Conservation (phyloP, 352 stramenopile species). For the Globisporangium okanoganense region DNA sequence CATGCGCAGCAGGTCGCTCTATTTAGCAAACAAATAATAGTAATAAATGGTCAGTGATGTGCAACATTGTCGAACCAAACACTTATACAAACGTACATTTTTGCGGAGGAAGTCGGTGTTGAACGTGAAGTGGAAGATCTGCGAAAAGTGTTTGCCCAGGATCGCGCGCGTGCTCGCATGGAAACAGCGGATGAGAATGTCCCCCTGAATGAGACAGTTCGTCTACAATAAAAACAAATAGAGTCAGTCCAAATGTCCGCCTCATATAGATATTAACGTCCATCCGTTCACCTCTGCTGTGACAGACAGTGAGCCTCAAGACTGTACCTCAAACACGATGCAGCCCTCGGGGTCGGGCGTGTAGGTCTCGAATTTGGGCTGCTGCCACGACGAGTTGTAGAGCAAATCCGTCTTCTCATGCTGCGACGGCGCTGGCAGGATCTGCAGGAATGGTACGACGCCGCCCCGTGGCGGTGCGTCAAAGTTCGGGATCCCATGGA, state of each 20-base stretch:
- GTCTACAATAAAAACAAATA: slow-evolving; percentile 25
- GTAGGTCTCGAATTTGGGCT: slow-evolving; percentile 59
- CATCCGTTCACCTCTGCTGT: background rate
- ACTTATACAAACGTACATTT: slow-evolving; percentile 48
- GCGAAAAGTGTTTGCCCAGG: slow-evolving; percentile 73
- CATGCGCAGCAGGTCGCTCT: slow-evolving; percentile 47
- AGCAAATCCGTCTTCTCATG: slow-evolving; percentile 47
- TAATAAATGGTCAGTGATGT: background rate
- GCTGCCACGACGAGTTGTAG: slow-evolving; percentile 76
- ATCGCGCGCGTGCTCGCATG: slow-evolving; percentile 71
- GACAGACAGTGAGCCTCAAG: no score
- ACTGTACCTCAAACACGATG: slow-evolving; percentile 66
- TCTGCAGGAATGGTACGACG: slow-evolving; percentile 62
- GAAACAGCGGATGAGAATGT: slow-evolving; percentile 69
- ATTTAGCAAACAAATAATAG: background rate
- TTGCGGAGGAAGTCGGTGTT: slow-evolving; percentile 81
- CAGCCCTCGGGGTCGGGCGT: slow-evolving; percentile 38
- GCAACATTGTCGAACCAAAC: background rate
- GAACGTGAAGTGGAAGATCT: slow-evolving; percentile 86
- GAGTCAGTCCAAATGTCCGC: background rate
- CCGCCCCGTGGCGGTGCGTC: slow-evolving; percentile 53
- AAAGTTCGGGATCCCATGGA: slow-evolving; percentile 80
- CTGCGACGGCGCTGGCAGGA: slow-evolving; percentile 59
- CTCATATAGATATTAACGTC: background rate
- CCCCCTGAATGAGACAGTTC: slow-evolving; percentile 68